Base-by-base conservation (phyloP, 768 basidiomycete genomes). In the Termitomyces sp. region DNA sequence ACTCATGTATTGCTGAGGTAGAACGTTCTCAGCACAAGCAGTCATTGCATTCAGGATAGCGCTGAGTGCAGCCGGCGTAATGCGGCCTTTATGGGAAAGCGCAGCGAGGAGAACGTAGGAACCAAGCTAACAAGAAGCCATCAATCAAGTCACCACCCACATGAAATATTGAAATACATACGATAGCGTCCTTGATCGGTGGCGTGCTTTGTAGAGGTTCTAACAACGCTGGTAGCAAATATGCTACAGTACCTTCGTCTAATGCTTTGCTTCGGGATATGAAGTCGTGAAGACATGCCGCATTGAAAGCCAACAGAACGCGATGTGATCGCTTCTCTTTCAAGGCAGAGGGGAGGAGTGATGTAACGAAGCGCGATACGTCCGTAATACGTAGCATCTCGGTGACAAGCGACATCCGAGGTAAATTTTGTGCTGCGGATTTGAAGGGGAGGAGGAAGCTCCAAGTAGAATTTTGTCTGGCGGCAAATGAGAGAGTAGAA, bases 261-360 rank as follows among this genome's bases (percentile, higher is more conserved):
- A 91, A 66, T 4, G 68, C 63, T 56, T 86, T 79, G 36, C 70
- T 75, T 46, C 79, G 74, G 39, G 84, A 81, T 41, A 99, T 77
- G 66, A 89, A 95, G 42, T 92, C 93, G 36, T 95, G 83, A 46
- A 93, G 73, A 0, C 82, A 82, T 7, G 89, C 87, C 7, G 89
- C 82, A 70, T 93, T 91, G 74, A 98, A 98, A 0, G 86, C 86
- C 46, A 93, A 71, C 16, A 98, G 73, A 0, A 89, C 82, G 39
- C 86, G 86, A 68, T 96, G 86, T n/a, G 70, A 67, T 57, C 71
- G 68, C 2, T 73, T 74, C 34, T 74, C 79, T 66, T 84, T 82
- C 55, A 88, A 58, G 0, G 85, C 79, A 20, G 66, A 67, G 0
- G 90, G 86, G 2, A 96, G 79, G 15, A 96, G 71, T 5, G 78